Conservation (phyloP, 768 basidiomycete species). For the Boletus barrowsii region DNA sequence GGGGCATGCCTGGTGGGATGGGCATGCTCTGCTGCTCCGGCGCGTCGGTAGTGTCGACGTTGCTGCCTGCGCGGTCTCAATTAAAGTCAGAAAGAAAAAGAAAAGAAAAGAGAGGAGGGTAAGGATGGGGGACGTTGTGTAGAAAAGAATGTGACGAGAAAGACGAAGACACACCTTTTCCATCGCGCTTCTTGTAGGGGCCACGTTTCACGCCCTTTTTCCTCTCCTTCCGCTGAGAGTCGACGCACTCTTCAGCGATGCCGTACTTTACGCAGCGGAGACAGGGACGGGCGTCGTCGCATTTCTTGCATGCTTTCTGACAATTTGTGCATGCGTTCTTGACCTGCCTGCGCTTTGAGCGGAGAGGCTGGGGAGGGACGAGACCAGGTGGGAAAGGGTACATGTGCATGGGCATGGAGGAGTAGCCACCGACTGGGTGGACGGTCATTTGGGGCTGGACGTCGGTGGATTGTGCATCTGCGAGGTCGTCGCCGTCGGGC, state of each 20-base stretch:
- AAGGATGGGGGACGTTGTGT: constrained; percentile 10
- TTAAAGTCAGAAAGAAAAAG: constrained; percentile 41
- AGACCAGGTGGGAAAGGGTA: constrained; percentile 59
- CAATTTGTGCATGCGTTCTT: constrained; percentile 91
- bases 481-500: constrained; percentile 40
- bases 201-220: constrained; percentile 85
- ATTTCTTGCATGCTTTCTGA: constrained; percentile 90
- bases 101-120: neutral
- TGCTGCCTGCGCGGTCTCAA: constrained; percentile 60
- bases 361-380: constrained; percentile 46
- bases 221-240: constrained; percentile 90
- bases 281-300: constrained; percentile 89
- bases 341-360: constrained; percentile 81
- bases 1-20: constrained; percentile 41
- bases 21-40: constrained; percentile 42
- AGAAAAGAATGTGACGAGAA: constrained; percentile 24
- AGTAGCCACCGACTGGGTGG: constrained; percentile 48
- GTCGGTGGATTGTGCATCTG: constrained; percentile 32
- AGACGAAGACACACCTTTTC: constrained; percentile 62
- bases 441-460: constrained; percentile 49
- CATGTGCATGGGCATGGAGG: constrained; percentile 62
- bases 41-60: constrained; percentile 43
- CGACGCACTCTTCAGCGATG: constrained; percentile 79
- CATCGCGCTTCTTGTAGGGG: constrained; percentile 95
- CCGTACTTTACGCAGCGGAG: constrained; percentile 92